Percentiles rank a stretch among this genome's conserved stretches.
Conservation (phyloP, 2,329 filamentous ascomycete genomes). For the Botrytis pseudocinerea region DNA sequence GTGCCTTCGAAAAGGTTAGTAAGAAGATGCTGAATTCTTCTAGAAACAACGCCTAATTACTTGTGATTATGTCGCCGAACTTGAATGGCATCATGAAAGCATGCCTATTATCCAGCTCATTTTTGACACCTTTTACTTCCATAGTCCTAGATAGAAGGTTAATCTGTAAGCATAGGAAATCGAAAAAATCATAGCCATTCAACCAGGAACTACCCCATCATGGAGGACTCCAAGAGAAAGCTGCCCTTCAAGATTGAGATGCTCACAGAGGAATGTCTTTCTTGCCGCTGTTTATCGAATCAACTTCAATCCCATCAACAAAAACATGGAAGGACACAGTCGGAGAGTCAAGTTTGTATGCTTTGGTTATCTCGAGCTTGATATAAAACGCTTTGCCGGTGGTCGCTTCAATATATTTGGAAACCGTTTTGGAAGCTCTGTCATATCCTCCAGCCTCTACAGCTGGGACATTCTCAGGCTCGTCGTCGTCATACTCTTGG, state of each 20-base stretch:
- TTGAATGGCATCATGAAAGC: neutral
- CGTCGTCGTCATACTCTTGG: constrained; percentile 20
- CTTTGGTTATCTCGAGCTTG: neutral
- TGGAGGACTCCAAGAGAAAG: neutral
- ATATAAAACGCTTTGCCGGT: neutral
- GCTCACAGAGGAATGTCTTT: neutral
- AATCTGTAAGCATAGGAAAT: neutral
- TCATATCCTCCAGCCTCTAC: neutral
- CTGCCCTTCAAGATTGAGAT: rapidly evolving
- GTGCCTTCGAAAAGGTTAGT: neutral
- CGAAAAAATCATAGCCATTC: too few relatives aligned
- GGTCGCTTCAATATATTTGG: constrained; percentile 12
- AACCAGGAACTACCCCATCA: neutral
- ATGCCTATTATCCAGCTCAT: neutral
- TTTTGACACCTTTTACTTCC: neutral
- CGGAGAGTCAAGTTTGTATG: neutral
- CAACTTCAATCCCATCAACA: neutral
- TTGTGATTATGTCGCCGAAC: neutral
- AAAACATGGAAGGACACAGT: rapidly evolving
- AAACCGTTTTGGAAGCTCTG: constrained; percentile 13
- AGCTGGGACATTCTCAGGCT: neutral
- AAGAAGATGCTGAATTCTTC: neutral
- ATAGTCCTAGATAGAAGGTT: neutral
- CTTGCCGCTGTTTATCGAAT: rapidly evolving
- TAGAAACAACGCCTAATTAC: neutral